A percentile compares a stretch with the other conserved stretches of the same genome.
phyloP scores from a whole-genome alignment of 2,329 filamentous ascomycete species.

The Penicillium sp. region DNA sequence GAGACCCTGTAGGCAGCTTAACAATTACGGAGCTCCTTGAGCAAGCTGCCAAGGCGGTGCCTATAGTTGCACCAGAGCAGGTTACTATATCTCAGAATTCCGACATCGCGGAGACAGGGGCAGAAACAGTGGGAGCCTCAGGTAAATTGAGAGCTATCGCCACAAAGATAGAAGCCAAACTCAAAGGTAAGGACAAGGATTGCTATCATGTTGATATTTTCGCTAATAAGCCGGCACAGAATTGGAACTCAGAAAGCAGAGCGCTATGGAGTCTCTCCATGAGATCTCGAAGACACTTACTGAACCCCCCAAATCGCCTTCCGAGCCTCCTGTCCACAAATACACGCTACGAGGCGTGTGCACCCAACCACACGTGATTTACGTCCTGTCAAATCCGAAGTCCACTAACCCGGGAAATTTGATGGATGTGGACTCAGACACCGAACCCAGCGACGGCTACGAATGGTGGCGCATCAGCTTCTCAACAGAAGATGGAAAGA shows the following conservation, averaged over 20 bases:
- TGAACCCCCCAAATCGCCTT: slow-evolving; percentile 41
- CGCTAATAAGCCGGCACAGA: slow-evolving; percentile 31
- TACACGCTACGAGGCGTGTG: slow-evolving; percentile 60
- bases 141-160: slow-evolving; percentile 38
- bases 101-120: slow-evolving; percentile 18
- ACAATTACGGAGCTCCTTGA: slow-evolving; percentile 36
- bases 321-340: slow-evolving; percentile 44
- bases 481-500: slow-evolving; percentile 44
- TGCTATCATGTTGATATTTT: neutral
- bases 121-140: slow-evolving; percentile 31
- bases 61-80: slow-evolving; percentile 27
- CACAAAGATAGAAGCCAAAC: slow-evolving; percentile 42
- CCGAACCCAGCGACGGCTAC: slow-evolving; percentile 33
- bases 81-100: slow-evolving; percentile 15
- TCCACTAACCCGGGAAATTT: slow-evolving; percentile 22
- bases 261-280: slow-evolving; percentile 43
- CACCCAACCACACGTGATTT: slow-evolving; percentile 58
- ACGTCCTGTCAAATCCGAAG: slow-evolving; percentile 49
- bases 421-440: slow-evolving; percentile 33
- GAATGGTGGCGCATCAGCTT: slow-evolving; percentile 60
- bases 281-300: slow-evolving; percentile 49
- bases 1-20: slow-evolving; percentile 17
- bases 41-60: slow-evolving; percentile 36
- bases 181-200: slow-evolving; percentile 34
- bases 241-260: slow-evolving; percentile 44